Conservation (phyloP, 306 rosid species). For the Canavalia gladiata region DNA sequence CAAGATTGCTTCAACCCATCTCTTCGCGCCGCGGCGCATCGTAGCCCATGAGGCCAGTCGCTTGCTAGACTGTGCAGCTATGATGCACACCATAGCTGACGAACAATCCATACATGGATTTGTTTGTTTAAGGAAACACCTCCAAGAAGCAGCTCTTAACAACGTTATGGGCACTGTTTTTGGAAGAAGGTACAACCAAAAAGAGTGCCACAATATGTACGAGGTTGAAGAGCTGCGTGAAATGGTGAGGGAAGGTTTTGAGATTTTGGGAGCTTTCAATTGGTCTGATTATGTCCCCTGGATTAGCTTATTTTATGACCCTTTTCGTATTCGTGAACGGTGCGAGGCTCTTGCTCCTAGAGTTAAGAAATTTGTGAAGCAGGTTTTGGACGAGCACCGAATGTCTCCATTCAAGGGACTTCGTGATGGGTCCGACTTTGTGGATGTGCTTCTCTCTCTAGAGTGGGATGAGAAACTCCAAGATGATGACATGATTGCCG, state of each 20-base stretch:
- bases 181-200: constrained; percentile 50
- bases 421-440: constrained; percentile 53
- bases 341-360: constrained; percentile 57
- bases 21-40: constrained; percentile 49
- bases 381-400: constrained; percentile 52
- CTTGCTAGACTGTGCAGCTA: constrained; percentile 45
- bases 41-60: constrained; percentile 53
- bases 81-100: constrained; percentile 29
- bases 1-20: constrained; percentile 53
- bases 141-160: constrained; percentile 59
- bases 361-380: constrained; percentile 54
- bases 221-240: constrained; percentile 51
- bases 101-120: constrained; percentile 48
- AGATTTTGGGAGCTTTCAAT: constrained; percentile 59
- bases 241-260: constrained; percentile 66
- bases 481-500: constrained; percentile 63
- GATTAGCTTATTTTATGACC: constrained; percentile 57
- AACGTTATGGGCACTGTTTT: constrained; percentile 60
- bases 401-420: constrained; percentile 7
- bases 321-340: constrained; percentile 42
- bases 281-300: constrained; percentile 63
- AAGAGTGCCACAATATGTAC: neutral
- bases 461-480: constrained; percentile 57
- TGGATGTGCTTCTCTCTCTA: constrained; percentile 61
- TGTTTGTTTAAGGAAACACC: constrained; percentile 53